A percentile compares a stretch with the other conserved stretches of the same genome.
phyloP scores from a whole-genome alignment of 2,329 filamentous ascomycete genomes.

The Trichoderma cornu-damae region DNA sequence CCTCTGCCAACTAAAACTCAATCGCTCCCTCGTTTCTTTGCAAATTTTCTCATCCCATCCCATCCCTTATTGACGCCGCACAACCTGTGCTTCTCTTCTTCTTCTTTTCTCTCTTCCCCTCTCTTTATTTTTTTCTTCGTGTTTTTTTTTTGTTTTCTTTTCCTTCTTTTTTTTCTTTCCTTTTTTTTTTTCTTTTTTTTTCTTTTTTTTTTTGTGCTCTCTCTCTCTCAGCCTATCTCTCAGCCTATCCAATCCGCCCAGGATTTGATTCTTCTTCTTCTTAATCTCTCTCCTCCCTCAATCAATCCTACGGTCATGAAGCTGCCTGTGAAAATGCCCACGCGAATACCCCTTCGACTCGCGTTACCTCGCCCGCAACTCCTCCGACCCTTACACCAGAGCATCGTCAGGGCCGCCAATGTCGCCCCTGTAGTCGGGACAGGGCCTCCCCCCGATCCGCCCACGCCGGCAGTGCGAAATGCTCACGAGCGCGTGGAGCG shows the following conservation, averaged over 20 bases:
- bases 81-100: too few relatives aligned
- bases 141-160: too few relatives aligned
- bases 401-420: constrained; percentile 37
- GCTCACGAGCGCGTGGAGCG: constrained; percentile 45
- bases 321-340: constrained; percentile 39
- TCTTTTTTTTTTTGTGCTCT: not conserved
- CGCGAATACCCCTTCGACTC: constrained; percentile 37
- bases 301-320: constrained; percentile 36
- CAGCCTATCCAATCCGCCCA: not conserved
- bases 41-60: constrained; percentile 17
- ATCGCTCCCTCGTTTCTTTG: not conserved
- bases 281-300: not conserved
- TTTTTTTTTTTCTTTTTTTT: constrained; percentile 7
- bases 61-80: too few relatives aligned
- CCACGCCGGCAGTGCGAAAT: constrained; percentile 40
- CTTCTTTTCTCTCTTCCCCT: too few relatives aligned
- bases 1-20: not conserved
- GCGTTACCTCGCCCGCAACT: constrained; percentile 25
- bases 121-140: too few relatives aligned
- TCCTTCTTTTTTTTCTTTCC: too few relatives aligned
- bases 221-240: too few relatives aligned
- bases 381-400: constrained; percentile 32
- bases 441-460: constrained; percentile 55
- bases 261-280: too few relatives aligned
- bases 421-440: constrained; percentile 51